Percentiles rank a stretch among this genome's conserved stretches.
These are phyloP conservation scores for Lentinula guzmanii DNA, from an alignment of 768 basidiomycete genomes.

Conservation along the genomic window DNA sequence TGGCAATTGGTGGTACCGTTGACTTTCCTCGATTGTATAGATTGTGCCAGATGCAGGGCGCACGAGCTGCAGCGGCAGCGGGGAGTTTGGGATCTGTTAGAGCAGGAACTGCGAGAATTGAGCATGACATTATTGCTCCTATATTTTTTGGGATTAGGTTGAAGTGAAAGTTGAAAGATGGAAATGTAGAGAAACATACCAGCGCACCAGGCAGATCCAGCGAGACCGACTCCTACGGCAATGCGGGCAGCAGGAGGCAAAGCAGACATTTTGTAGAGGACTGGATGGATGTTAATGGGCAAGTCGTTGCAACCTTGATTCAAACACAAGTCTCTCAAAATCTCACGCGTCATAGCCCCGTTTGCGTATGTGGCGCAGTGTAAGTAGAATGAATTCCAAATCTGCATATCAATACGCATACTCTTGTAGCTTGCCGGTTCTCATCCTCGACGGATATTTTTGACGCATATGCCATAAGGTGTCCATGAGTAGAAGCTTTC, in stretches of 20 bases:
- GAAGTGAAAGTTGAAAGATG: too few relatives aligned
- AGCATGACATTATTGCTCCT: slow-evolving; percentile 1
- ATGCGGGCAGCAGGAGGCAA: not conserved
- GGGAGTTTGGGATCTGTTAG: not conserved
- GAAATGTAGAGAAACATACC: not conserved
- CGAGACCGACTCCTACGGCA: not conserved
- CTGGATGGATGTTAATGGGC: too few relatives aligned
- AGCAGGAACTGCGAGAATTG: not conserved
- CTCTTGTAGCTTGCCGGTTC: too few relatives aligned
- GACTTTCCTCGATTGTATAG: not conserved
- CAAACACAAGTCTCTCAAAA: too few relatives aligned
- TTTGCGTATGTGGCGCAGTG: too few relatives aligned
- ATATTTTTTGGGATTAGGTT: not conserved
- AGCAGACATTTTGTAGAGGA: not conserved
- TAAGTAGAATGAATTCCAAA: too few relatives aligned
- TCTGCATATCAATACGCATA: too few relatives aligned
- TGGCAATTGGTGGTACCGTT: not conserved
- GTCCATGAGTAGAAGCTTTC: too few relatives aligned
- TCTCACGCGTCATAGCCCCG: too few relatives aligned
- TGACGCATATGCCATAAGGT: too few relatives aligned
- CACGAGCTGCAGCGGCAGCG: not conserved
- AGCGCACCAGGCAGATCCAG: slow-evolving; percentile 1
- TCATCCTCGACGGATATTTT: too few relatives aligned
- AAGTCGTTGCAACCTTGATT: too few relatives aligned
- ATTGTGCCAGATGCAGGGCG: not conserved